Evolutionary conservation across 176 grass and related monocot genomes (phyloP).

Genomic region (Tillandsia fasciculata): DNA sequence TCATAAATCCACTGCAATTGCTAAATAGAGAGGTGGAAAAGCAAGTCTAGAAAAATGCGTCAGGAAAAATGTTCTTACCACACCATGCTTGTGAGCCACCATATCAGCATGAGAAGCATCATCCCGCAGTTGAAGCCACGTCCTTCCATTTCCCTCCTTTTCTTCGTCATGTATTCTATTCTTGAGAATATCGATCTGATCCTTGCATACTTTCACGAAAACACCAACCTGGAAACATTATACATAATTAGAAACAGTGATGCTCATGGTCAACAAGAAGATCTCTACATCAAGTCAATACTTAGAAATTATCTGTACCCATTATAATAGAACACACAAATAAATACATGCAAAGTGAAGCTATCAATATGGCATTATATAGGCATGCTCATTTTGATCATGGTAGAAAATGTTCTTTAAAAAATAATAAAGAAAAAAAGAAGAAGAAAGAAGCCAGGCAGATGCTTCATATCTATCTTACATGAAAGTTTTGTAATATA

Average conservation of each 20-base stretch:
- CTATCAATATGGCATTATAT: background rate
- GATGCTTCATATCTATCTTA: too few relatives aligned
- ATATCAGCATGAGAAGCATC: constrained; percentile 63
- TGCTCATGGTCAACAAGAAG: constrained; percentile 1
- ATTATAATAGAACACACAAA: background rate
- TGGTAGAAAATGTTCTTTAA: background rate
- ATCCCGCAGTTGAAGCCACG: constrained; percentile 57
- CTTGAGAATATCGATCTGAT: constrained; percentile 93
- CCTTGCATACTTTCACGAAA: constrained; percentile 95
- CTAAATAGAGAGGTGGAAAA: constrained; percentile 7
- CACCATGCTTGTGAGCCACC: constrained; percentile 92
- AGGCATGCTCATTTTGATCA: background rate
- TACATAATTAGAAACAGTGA: constrained; percentile 21
- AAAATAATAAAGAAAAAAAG: background rate
- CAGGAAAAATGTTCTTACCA: constrained; percentile 47
- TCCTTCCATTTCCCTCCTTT: constrained; percentile 38
- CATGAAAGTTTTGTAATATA: too few relatives aligned
- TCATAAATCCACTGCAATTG: background rate
- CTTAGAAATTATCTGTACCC: too few relatives aligned
- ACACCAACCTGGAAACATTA: constrained; percentile 51
- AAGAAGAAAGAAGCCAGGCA: background rate
- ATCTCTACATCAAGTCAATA: background rate
- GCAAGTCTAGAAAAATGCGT: background rate
- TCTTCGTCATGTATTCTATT: constrained; percentile 73
- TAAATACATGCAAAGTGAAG: background rate